phyloP scores from a whole-genome alignment of 306 rosid species.

The Gastrolobium bilobum region DNA sequence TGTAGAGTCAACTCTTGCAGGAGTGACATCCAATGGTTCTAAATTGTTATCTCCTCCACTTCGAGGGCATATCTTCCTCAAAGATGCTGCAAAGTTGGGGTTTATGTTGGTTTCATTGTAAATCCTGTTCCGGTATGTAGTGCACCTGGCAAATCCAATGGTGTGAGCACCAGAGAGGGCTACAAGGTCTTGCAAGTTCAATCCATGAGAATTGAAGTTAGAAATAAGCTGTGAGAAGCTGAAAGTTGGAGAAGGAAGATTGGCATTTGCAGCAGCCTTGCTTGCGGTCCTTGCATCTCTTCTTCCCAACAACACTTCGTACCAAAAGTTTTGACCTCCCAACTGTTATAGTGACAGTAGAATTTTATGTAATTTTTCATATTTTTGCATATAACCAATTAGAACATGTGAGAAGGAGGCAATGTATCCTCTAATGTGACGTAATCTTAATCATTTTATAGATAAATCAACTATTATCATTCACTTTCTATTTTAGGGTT shows the following conservation, averaged over 20 bases:
- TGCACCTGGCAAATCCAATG: conserved; percentile 54
- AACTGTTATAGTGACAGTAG: conserved; percentile 28
- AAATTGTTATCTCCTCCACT: conserved; percentile 49
- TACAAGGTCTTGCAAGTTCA: conserved; percentile 48
- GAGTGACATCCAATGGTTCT: conserved; percentile 45
- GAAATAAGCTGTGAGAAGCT: conserved; percentile 45
- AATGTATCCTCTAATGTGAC: no score
- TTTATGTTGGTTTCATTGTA: conserved; percentile 54
- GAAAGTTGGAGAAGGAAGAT: conserved; percentile 49
- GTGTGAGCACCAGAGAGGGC: conserved; percentile 66
- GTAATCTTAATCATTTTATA: no score
- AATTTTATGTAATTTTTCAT: background rate
- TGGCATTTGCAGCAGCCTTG: conserved; percentile 44
- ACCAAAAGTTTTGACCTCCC: conserved; percentile 49
- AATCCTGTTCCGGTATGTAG: conserved; percentile 38
- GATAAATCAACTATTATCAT: no score
- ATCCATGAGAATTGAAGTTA: conserved; percentile 49
- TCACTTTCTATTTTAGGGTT: no score
- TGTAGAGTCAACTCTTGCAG: conserved; percentile 43
- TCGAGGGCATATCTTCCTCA: conserved; percentile 47
- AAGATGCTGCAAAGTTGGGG: conserved; percentile 30
- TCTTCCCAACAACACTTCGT: conserved; percentile 57
- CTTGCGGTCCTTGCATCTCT: conserved; percentile 58
- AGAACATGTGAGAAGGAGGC: no score
- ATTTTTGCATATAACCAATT: background rate